Evolutionary conservation across 176 grass and related monocot genomes (phyloP), one percentile per base, ranked within the genome.

Genomic region (Avena atlantica): DNA sequence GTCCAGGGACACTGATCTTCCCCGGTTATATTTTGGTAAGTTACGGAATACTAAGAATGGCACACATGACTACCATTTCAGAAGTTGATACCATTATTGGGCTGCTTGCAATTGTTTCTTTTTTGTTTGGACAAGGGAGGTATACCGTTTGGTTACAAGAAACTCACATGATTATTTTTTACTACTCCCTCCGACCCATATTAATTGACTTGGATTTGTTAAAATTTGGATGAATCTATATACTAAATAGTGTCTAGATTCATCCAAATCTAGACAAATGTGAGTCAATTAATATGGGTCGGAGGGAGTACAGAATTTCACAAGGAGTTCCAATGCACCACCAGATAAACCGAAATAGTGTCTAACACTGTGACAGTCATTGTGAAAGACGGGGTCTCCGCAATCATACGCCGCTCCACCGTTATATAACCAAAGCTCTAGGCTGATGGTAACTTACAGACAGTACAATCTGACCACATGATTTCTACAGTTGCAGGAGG

Each of bases 291-390:
- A n/a, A n/a, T n/a, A n/a, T n/a, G n/a, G n/a, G n/a, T n/a, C n/a
- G n/a, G n/a, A n/a, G n/a, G n/a, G n/a, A n/a, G n/a, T n/a, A n/a
- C 31, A 34, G 31, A 85, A 47, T 34, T 80, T 62, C 85, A 56
- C 27, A 73, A 72, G 45, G 82, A 67, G 12, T 37, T 34, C 20
- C 42, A 89, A 64, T 3, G 14, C 34, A 20, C 6, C 64, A 52
- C 14, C 42, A 12, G 4, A 50, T 17, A 53, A 27, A 81, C 14
- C n/a, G 13, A 55, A 9, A 44, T 19, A 53, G 19, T 49, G n/a
- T 6, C 10, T 12, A 48, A 73, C 71, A 67, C 1, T 42, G 37
- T 40, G 40, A 8, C 40, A 42, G 40, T 42, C 40, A 42, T 44
- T 34, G 27, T 17, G 44, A 55, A 61, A 52, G 15, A 71, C 12